phyloP scores from a whole-genome alignment of 805 yeast genomes.

The Ogataea saltuana region DNA sequence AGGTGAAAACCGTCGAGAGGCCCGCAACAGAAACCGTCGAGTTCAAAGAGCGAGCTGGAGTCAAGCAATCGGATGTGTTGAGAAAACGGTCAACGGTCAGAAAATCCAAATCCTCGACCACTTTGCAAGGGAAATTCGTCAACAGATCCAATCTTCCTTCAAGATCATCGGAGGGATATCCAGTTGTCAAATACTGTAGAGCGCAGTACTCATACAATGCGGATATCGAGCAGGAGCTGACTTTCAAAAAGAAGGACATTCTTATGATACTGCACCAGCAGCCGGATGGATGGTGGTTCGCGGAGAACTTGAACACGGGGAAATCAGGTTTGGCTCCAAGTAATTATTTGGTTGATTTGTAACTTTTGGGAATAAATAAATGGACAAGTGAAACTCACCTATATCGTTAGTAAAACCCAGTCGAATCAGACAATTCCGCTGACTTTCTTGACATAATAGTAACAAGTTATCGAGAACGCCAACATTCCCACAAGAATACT shows the following conservation, averaged over 20 bases:
- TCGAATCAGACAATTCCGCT: constrained; percentile 31
- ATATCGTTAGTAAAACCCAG: background rate
- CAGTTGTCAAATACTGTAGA: constrained; percentile 50
- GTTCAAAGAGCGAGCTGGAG: no score
- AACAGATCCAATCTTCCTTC: constrained; percentile 43
- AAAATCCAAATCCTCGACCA: constrained; percentile 35
- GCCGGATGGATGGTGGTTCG: constrained; percentile 78
- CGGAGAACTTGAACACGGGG: constrained; percentile 50
- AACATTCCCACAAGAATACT: constrained; percentile 49
- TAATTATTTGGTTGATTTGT: constrained; percentile 46
- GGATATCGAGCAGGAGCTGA: constrained; percentile 58
- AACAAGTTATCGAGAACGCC: constrained; percentile 47
- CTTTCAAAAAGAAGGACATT: constrained; percentile 58
- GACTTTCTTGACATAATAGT: constrained; percentile 47
- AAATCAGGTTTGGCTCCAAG: constrained; percentile 64
- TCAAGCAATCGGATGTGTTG: no score
- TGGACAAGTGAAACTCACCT: background rate
- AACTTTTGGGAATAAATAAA: constrained; percentile 4
- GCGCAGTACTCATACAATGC: constrained; percentile 63
- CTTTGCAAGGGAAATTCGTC: constrained; percentile 24
- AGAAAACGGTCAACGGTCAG: constrained; percentile 19
- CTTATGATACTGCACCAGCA: constrained; percentile 55
- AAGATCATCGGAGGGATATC: constrained; percentile 52
- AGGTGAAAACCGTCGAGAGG: constrained; percentile 1
- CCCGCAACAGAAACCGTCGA: constrained; percentile 3